Evolutionary conservation across 2,329 filamentous ascomycete species (phyloP).

Genomic region (Thielaviopsis ethacetica): DNA sequence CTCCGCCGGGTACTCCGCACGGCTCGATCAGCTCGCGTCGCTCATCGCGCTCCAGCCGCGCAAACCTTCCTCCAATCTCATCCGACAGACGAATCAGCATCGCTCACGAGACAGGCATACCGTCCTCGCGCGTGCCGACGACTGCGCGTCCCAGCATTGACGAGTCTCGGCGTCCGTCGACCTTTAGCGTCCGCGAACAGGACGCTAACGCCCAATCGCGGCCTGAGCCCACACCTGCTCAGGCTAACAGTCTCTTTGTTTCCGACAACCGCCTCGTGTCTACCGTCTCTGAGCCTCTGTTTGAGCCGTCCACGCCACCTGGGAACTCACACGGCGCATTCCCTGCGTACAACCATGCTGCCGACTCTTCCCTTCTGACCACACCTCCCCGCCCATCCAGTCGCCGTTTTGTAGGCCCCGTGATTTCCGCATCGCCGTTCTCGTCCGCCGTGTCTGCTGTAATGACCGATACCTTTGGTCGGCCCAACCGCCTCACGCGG

Average conservation of each 20-base stretch:
- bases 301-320: conserved; percentile 11
- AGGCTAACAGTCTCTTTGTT: conserved; percentile 12
- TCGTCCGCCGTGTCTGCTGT: conserved; percentile 42
- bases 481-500: conserved; percentile 23
- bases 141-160: not conserved
- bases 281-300: conserved; percentile 17
- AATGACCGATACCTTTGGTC: conserved; percentile 36
- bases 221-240: conserved; percentile 3
- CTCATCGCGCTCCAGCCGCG: conserved; percentile 22
- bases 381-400: conserved; percentile 18
- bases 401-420: conserved; percentile 27
- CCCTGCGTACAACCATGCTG: conserved; percentile 13
- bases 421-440: conserved; percentile 43
- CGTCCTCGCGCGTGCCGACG: conserved; percentile 20
- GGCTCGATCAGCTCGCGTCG: conserved; percentile 24
- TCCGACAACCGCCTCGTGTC: conserved; percentile 16
- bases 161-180: not conserved
- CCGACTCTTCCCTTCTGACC: conserved; percentile 13
- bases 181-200: conserved; percentile 1
- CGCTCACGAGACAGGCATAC: conserved; percentile 21
- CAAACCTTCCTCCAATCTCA: conserved; percentile 25
- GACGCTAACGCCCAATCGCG: conserved; percentile 19
- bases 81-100: conserved; percentile 21
- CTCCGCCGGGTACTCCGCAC: conserved; percentile 2
- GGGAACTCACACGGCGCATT: not conserved